A percentile compares a stretch with the other conserved stretches of the same genome.
These are phyloP conservation scores for Debaryomycetaceae sp. DNA, from an alignment of 1,139 yeast genomes.

Conservation along the genomic window DNA sequence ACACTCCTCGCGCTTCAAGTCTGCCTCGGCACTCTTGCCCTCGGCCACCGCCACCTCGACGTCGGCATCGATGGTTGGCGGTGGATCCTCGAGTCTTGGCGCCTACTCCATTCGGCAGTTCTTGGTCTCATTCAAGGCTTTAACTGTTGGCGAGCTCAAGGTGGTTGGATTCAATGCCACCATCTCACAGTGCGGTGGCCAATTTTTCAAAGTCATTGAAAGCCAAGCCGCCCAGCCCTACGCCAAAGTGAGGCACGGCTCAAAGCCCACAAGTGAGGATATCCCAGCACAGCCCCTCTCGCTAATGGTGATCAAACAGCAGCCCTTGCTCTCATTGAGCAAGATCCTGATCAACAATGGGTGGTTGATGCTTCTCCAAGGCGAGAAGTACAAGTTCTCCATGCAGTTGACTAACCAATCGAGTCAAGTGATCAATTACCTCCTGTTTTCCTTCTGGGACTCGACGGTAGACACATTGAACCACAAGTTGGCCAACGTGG, in stretches of 20 bases:
- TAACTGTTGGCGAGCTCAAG: slow-evolving; percentile 24
- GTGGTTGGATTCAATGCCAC: slow-evolving; percentile 30
- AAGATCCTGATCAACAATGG: slow-evolving; percentile 56
- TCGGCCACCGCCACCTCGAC: too few species aligned
- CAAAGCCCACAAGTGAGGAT: too few species aligned
- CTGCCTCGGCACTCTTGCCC: too few species aligned
- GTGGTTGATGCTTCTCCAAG: slow-evolving; percentile 78
- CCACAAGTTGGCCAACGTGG: slow-evolving; percentile 25
- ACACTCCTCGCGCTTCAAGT: too few species aligned
- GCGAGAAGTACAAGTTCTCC: slow-evolving; percentile 54
- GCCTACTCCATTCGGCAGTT: slow-evolving; percentile 25
- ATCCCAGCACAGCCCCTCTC: slow-evolving; percentile 7
- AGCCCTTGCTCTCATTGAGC: slow-evolving; percentile 58
- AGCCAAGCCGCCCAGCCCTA: too few species aligned
- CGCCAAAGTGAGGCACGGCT: too few species aligned
- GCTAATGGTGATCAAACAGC: slow-evolving; percentile 50
- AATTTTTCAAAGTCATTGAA: slow-evolving; percentile 27
- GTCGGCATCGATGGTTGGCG: too few species aligned
- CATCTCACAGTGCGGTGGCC: slow-evolving; percentile 26
- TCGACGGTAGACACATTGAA: slow-evolving; percentile 67
- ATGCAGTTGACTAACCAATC: slow-evolving; percentile 58
- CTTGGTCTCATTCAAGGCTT: slow-evolving; percentile 32
- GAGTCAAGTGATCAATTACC: slow-evolving; percentile 47
- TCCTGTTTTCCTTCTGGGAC: slow-evolving; percentile 65
- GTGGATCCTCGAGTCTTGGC: background rate